These are phyloP conservation scores for Thelonectria rubi DNA, from an alignment of 2,329 filamentous ascomycete species.

Conservation along the genomic window DNA sequence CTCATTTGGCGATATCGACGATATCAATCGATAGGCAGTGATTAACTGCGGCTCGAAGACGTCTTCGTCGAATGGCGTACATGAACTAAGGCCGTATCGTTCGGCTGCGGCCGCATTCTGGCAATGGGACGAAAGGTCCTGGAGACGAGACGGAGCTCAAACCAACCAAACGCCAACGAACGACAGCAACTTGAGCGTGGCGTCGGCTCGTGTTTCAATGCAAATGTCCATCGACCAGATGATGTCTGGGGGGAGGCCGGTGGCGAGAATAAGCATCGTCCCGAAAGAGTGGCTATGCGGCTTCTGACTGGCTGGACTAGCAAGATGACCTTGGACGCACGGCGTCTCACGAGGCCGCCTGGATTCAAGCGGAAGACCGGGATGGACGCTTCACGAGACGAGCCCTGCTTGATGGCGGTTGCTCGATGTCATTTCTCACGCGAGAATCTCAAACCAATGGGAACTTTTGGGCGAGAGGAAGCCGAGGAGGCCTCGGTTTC, in stretches of 20 bases:
- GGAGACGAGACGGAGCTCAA: constrained; percentile 12
- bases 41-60: background rate
- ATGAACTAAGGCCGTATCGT: background rate
- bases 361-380: background rate
- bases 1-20: background rate
- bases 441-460: background rate
- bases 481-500: constrained; percentile 17
- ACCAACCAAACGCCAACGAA: constrained; percentile 15
- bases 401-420: background rate
- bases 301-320: constrained; percentile 35
- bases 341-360: constrained; percentile 19
- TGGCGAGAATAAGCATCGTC: constrained; percentile 31
- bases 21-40: background rate
- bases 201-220: constrained; percentile 18
- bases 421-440: background rate
- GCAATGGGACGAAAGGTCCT: background rate
- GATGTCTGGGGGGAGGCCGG: constrained; percentile 8
- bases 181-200: constrained; percentile 7
- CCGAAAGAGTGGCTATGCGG: constrained; percentile 27
- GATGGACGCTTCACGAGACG: background rate
- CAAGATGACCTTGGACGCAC: constrained; percentile 29
- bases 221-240: constrained; percentile 11
- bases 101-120: background rate
- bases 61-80: background rate
- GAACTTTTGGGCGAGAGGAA: background rate